Base-by-base conservation (phyloP, 1,139 yeast species). In the Hyphopichia wangnamkhiaoensis region DNA sequence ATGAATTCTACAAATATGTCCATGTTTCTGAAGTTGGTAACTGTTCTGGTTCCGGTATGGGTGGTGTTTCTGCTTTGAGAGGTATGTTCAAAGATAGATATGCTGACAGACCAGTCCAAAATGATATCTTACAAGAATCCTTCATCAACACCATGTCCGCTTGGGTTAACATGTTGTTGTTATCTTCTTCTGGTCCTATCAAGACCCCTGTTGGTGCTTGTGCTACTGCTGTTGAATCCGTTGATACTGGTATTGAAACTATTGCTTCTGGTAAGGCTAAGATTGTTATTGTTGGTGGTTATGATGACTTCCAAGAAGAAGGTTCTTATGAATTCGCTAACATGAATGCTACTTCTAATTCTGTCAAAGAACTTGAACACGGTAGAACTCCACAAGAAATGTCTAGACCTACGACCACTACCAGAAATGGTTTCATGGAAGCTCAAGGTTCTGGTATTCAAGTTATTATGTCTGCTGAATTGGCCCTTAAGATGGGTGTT, bases 31-130 rank as follows among this genome's bases (percentile, higher is more conserved):
- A 93, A 71, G 91, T 93, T 53, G 98, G 98, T 75, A 93, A 93
- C 80, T 90, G 98, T 78, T 86, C 96, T 38, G 98, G 98, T 75
- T 90, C 98, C 42, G 98, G 98, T 81, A 91, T 93, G 95, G 98
- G 98, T 71, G 98, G 98, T 84, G 95, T 91, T 52, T 67, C 85
- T 54, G 98, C 98, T 41, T 73, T 93, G 61, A 87, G 95, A 68
- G 97, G 97, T 55, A 93, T 93, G 98, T 93, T 90, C 76, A 90
- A 80, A 71, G 96, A 91, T 63, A 84, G 98, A 73, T 91, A 76
- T 73, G 74, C 80, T 53, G 98, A 93, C 62, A 77, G 76, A 66
- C 96, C 96, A 43, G 96, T 91, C 42, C 98, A 93, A 74, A 93
- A 88, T 62, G 98, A 93, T 69, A 85, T 93, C 54, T 76, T 93